Conservation (phyloP, 1,139 yeast genomes). For the Meyerozyma guilliermondii region DNA sequence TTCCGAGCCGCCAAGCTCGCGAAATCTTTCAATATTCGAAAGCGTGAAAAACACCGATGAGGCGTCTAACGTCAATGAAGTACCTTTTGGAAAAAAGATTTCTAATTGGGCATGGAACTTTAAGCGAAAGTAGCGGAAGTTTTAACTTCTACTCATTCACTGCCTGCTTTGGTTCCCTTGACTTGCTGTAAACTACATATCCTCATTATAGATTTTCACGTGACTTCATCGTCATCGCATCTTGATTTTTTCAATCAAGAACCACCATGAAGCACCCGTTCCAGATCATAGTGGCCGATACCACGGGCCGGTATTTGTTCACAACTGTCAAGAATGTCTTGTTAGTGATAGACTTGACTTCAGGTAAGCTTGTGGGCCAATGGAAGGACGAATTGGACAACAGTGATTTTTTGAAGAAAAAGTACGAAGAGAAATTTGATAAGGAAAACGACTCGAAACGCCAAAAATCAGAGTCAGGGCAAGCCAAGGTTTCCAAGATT, state of each 20-base stretch:
- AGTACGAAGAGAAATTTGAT: constrained; percentile 25
- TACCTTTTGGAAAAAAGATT: constrained; percentile 5
- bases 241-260: neutral
- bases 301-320: constrained; percentile 43
- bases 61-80: constrained; percentile 1
- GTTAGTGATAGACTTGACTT: constrained; percentile 39
- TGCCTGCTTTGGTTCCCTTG: no score
- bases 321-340: constrained; percentile 54
- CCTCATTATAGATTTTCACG: neutral
- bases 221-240: neutral
- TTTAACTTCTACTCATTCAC: no score
- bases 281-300: constrained; percentile 46
- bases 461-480: constrained; percentile 7
- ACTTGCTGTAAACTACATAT: neutral
- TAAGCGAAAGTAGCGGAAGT: constrained; percentile 7
- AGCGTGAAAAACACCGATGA: neutral
- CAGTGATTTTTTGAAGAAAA: constrained; percentile 36
- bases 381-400: constrained; percentile 58
- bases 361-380: constrained; percentile 32
- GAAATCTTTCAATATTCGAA: neutral
- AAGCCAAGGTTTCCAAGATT: constrained; percentile 43
- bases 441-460: constrained; percentile 6
- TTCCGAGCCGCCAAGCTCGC: neutral
- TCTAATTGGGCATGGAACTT: constrained; percentile 7
- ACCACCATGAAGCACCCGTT: constrained; percentile 62